These are phyloP conservation scores for Lycium ferocissimum DNA, from an alignment of 257 asterid genomes.

Conservation along the genomic window DNA sequence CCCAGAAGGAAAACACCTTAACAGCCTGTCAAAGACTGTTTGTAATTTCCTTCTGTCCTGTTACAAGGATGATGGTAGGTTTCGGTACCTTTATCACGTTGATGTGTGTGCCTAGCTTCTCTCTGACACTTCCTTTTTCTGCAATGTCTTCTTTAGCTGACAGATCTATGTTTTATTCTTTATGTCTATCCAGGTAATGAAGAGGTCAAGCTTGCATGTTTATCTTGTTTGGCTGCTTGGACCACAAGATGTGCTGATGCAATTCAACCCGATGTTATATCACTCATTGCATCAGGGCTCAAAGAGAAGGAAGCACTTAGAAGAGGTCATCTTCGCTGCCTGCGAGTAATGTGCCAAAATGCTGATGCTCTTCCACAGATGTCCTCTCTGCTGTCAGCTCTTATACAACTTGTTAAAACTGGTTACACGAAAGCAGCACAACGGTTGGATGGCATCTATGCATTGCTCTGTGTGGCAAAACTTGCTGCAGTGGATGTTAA, in stretches of 20 bases:
- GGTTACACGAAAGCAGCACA: conserved; percentile 94
- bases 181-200: conserved; percentile 76
- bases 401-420: conserved; percentile 89
- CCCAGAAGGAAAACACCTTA: conserved; percentile 92
- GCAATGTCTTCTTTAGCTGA: conserved; percentile 16
- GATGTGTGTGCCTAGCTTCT: conserved; percentile 25
- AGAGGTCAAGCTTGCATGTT: conserved; percentile 86
- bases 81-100: conserved; percentile 35
- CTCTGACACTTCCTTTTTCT: conserved; percentile 3
- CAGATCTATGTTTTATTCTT: not conserved
- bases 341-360: conserved; percentile 71
- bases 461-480: conserved; percentile 76
- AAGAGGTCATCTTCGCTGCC: conserved; percentile 90
- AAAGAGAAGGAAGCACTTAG: conserved; percentile 92
- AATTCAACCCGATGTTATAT: conserved; percentile 55
- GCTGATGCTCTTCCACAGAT: conserved; percentile 76
- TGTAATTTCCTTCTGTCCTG: conserved; percentile 75
- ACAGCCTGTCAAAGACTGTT: conserved; percentile 70
- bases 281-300: conserved; percentile 77
- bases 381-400: conserved; percentile 78
- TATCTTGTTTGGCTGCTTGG: conserved; percentile 87
- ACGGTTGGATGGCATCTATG: conserved; percentile 93
- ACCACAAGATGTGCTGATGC: conserved; percentile 76
- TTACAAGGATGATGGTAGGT: conserved; percentile 95
- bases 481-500: conserved; percentile 84